Conservation (phyloP, 1,139 yeast genomes). For the Diutina pseudorugosa region DNA sequence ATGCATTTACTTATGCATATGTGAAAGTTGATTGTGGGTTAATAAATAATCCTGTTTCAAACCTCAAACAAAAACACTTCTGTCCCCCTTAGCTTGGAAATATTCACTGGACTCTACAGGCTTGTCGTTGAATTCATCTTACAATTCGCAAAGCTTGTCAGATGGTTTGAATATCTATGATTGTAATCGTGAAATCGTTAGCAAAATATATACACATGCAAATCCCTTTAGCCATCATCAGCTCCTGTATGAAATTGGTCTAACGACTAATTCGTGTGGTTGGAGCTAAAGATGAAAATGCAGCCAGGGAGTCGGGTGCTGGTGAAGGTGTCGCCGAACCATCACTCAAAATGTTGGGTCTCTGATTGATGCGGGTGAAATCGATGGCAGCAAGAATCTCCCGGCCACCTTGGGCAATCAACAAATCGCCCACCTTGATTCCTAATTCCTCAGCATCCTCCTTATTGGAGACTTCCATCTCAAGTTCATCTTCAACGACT, state of each 20-base stretch:
- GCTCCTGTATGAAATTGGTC: no score
- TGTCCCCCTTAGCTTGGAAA: no score
- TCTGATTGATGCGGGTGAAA: slow-evolving; percentile 45
- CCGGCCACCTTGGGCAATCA: slow-evolving; percentile 73
- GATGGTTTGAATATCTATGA: not conserved
- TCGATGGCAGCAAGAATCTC: slow-evolving; percentile 71
- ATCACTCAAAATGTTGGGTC: slow-evolving; percentile 11
- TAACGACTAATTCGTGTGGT: not conserved
- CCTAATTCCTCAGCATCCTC: slow-evolving; percentile 69
- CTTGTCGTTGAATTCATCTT: no score
- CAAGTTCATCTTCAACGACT: slow-evolving; percentile 44
- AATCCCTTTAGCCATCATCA: not conserved
- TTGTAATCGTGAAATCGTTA: not conserved
- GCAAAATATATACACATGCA: not conserved
- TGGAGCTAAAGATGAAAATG: not conserved
- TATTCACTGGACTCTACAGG: no score
- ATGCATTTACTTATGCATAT: no score
- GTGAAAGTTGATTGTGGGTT: no score
- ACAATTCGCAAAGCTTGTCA: no score
- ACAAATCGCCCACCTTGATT: slow-evolving; percentile 48
- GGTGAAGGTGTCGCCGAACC: not conserved
- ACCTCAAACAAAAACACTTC: no score
- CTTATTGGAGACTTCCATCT: slow-evolving; percentile 22
- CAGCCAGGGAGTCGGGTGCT: not conserved
- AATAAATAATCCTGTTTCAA: no score